Conservation (phyloP, 495 filamentous ascomycete genomes). For the Penicillium taxi region DNA sequence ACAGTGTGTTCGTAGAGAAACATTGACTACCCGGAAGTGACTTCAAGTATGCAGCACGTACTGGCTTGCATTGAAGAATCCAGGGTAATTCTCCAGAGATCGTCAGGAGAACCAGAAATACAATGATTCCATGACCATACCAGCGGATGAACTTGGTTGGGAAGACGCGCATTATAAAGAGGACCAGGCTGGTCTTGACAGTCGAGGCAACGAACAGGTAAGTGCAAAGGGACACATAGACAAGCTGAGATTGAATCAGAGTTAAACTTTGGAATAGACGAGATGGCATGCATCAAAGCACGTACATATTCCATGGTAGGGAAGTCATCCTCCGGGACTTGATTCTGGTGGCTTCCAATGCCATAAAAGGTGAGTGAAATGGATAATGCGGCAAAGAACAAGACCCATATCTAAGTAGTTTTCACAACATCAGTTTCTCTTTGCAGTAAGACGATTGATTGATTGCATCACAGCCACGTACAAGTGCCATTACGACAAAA, state of each 20-base stretch:
- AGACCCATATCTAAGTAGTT: background rate
- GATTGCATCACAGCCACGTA: background rate
- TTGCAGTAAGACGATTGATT: background rate
- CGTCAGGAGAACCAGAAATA: slow-evolving; percentile 7
- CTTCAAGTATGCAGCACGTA: slow-evolving; percentile 11
- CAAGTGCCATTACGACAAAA: slow-evolving; percentile 1
- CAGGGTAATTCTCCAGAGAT: slow-evolving; percentile 12
- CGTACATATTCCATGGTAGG: background rate
- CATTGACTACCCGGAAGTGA: slow-evolving; percentile 6
- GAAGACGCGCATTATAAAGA: slow-evolving; percentile 18
- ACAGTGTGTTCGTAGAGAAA: slow-evolving; percentile 7
- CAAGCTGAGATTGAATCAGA: slow-evolving; percentile 6
- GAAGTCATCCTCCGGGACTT: background rate
- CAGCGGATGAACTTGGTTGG: slow-evolving; percentile 7
- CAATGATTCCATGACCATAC: slow-evolving; percentile 8
- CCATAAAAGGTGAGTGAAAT: slow-evolving; percentile 1
- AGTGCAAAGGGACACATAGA: slow-evolving; percentile 9
- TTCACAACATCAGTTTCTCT: background rate
- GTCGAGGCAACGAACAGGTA: slow-evolving; percentile 13
- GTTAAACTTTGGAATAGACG: background rate
- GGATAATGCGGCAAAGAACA: background rate
- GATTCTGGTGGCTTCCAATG: slow-evolving; percentile 4
- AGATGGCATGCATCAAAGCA: background rate
- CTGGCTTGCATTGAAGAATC: slow-evolving; percentile 13
- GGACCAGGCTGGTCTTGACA: slow-evolving; percentile 13